Base-by-base conservation (phyloP, 23 red algal genomes). In the Gracilaria gracilis region DNA sequence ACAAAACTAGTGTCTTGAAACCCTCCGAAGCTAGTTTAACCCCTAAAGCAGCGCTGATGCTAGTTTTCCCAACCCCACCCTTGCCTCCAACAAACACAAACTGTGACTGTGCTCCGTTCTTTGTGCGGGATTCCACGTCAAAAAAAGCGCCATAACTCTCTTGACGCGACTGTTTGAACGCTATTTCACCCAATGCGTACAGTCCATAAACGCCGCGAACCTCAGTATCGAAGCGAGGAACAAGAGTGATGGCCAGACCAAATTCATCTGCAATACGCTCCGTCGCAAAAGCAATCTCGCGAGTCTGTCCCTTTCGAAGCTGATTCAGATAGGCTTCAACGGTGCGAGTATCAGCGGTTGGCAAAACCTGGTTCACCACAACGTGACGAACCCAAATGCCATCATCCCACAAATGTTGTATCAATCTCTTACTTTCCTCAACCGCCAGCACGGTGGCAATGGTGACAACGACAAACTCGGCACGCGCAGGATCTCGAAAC, bases 41-140 rank as follows among this genome's bases (percentile, higher is more conserved):
- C 15, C 89, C 93, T 51, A 99, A 31, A 1, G 94, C 77, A 15
- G 86, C 92, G 21, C 79, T 75, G 25, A 93, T 66, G 51, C 86
- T 95, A 46, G 97, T 99, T 61, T 99, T 99, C 9, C 97, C 97
- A 12, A 95, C 94, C 29, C 97, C 97, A 62, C 97, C 97, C 77
- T 99, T 99, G 21, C 93, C 97, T 9, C 88, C 97, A 17, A 93
- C 88, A 75, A 99, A 93, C 61, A 96, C 85, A 87, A 96, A 94
- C 50, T 82, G 81, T 20, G 81, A 87, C 55, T 84, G 48, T 0
- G 88, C 88, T 1, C 71, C 83, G 23, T 92, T 71, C 12, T 54
- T 1, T 9, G 42, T 62, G 15, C 61, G 35, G 4, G 49, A 27
- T 14, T 64, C 38, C 7, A 67, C 54, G 14, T 84, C 89, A 57